Evolutionary conservation across 2,329 filamentous ascomycete species (phyloP).

Genomic region (Ascochyta fabae): DNA sequence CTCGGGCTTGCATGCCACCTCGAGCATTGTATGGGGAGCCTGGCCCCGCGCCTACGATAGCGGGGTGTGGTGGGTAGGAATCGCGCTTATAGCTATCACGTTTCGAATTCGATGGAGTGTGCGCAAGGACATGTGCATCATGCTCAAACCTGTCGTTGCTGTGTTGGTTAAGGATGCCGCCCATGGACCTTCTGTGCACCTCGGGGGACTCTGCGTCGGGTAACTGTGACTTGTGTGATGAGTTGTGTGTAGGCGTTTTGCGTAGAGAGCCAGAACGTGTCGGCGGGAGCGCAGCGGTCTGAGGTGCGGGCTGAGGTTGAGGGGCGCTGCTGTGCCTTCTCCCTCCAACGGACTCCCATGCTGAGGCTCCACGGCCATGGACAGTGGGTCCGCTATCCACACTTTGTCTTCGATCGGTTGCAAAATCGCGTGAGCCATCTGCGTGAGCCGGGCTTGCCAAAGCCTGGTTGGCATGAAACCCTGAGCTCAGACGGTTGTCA

Average conservation of each 20-base stretch:
- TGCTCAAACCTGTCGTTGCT: constrained; percentile 35
- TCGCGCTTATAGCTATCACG: constrained; percentile 32
- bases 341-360: constrained; percentile 32
- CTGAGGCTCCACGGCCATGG: constrained; percentile 20
- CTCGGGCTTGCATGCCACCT: constrained; percentile 37
- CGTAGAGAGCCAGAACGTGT: constrained; percentile 32
- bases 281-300: constrained; percentile 24
- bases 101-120: constrained; percentile 26
- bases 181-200: constrained; percentile 39
- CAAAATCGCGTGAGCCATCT: constrained; percentile 16
- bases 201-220: constrained; percentile 29
- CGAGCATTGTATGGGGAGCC: constrained; percentile 40
- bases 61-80: constrained; percentile 45
- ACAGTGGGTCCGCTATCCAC: constrained; percentile 21
- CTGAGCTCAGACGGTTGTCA: constrained; percentile 30
- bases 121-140: constrained; percentile 39
- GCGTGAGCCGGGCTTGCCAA: constrained; percentile 16
- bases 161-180: constrained; percentile 44
- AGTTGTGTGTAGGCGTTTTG: constrained; percentile 39
- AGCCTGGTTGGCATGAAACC: constrained; percentile 35
- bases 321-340: constrained; percentile 41
- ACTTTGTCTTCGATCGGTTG: constrained; percentile 31
- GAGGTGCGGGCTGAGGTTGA: constrained; percentile 23
- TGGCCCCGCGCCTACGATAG: constrained; percentile 45
- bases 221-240: constrained; percentile 45